Base-by-base conservation (phyloP, 2,329 filamentous ascomycete genomes). In the Fusarium subtropicale region DNA sequence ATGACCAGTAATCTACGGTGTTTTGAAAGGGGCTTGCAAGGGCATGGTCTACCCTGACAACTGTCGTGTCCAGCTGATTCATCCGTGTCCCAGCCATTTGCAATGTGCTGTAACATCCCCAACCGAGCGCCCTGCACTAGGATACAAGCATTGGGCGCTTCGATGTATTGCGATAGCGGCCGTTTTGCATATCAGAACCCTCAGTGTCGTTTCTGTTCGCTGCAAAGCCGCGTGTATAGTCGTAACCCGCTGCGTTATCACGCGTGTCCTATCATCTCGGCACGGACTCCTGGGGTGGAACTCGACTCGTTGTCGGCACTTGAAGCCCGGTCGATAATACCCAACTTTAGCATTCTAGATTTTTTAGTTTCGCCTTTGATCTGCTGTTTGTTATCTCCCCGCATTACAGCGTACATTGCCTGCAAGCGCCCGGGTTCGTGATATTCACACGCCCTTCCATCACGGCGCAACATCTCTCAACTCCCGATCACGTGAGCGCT, bases 401-500 rank as follows among this genome's bases (percentile, higher is more conserved):
- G 66, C 60, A 66, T 51, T 54, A 26, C 64, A 46, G 18, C 33
- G 34, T 36, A 36, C 47, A 24, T 34, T 7, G 7, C 12, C 47
- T 36, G 48, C 60, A 66, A 20, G 41, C 38, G 20, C 60, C 45
- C 20, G 20, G 55, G 10, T 36, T 39, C 6, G 12, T 51, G 56
- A 39, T 56, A 54, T 26, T 41, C 36, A 60, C 63, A 64, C 67
- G 45, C 68, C 68, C 64, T 56, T 54, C 48, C 56, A 50, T 15
- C 51, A 51, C 57, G 60, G 58, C 41, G 39, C 47, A 33, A 33
- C 41, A 9, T 34, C 10, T 36, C 16, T 16, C 31, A 11, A 46
- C 13, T 8, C 9, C 68, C 68, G 68, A 71, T 71, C 68, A 71
- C 64, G 68, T 71, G 68, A 69, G 47, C 68, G 68, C 68, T 50